phyloP scores from a whole-genome alignment of 345 rosid genomes.

The Lepidium africanum region DNA sequence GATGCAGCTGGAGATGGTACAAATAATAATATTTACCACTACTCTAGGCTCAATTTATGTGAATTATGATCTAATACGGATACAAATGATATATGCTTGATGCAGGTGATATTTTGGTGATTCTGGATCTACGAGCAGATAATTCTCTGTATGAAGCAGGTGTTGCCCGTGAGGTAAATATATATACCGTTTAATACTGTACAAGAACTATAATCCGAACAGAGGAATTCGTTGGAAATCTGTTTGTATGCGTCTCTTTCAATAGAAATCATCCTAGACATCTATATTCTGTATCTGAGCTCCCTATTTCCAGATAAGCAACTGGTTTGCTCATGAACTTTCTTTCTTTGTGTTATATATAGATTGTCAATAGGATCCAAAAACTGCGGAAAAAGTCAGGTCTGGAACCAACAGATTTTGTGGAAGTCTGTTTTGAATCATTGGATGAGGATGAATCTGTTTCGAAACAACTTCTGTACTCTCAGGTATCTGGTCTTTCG shows the following conservation, averaged over 20 bases:
- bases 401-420: constrained; percentile 79
- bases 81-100: not conserved
- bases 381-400: constrained; percentile 71
- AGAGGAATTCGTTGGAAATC: too few species aligned
- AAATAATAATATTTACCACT: not conserved
- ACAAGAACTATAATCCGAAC: not conserved
- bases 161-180: constrained; percentile 80
- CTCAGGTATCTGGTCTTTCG: constrained; percentile 45
- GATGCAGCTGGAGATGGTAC: constrained; percentile 92
- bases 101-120: constrained; percentile 87
- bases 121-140: constrained; percentile 77
- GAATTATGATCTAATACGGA: not conserved
- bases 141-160: constrained; percentile 81
- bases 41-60: not conserved
- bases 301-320: not conserved
- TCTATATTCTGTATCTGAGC: not conserved
- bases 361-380: constrained; percentile 89
- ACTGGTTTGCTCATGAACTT: constrained; percentile 16
- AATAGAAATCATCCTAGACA: too few species aligned
- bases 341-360: not conserved
- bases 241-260: not conserved
- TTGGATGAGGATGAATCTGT: constrained; percentile 32
- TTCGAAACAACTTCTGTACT: constrained; percentile 42
- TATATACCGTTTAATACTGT: not conserved
- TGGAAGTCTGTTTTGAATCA: constrained; percentile 80